phyloP scores from a whole-genome alignment of 106 monocot species.

The Allium sativum region DNA sequence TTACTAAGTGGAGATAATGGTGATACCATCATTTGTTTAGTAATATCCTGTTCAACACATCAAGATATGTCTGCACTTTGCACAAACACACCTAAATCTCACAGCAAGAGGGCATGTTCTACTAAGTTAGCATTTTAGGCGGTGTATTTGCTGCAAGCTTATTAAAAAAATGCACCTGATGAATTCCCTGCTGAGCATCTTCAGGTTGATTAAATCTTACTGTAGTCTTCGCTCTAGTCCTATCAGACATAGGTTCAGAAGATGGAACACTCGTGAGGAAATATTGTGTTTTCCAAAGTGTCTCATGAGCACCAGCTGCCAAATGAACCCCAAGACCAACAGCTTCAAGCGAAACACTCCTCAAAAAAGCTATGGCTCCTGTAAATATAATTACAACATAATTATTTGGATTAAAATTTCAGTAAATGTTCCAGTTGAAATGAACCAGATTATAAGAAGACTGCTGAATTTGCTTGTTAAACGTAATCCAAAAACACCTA shows the following conservation, averaged over 20 bases:
- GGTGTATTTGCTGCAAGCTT: too few relatives aligned
- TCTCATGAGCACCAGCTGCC: constrained; percentile 90
- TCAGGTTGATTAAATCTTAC: constrained; percentile 73
- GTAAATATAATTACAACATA: constrained; percentile 4
- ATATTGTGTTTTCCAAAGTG: constrained; percentile 72
- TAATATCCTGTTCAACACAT: too few relatives aligned
- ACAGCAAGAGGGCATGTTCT: too few relatives aligned
- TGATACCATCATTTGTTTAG: too few relatives aligned
- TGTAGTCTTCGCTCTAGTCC: constrained; percentile 21
- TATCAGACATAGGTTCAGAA: constrained; percentile 20
- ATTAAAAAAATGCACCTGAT: constrained; percentile 40
- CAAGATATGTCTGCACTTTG: too few relatives aligned
- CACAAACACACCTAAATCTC: too few relatives aligned
- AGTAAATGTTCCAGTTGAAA: too few relatives aligned
- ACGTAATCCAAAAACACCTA: not conserved
- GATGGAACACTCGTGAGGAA: constrained; percentile 42
- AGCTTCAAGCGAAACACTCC: constrained; percentile 88
- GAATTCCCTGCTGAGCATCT: constrained; percentile 76
- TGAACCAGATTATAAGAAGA: too few relatives aligned
- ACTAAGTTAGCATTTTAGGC: too few relatives aligned
- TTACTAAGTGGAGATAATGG: too few relatives aligned
- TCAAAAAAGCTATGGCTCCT: constrained; percentile 90
- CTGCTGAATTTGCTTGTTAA: not conserved
- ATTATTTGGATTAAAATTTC: too few relatives aligned
- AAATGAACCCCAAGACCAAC: constrained; percentile 91